These are phyloP conservation scores for Sarocladium brachiariae DNA, from an alignment of 2,329 filamentous ascomycete species.

Conservation along the genomic window DNA sequence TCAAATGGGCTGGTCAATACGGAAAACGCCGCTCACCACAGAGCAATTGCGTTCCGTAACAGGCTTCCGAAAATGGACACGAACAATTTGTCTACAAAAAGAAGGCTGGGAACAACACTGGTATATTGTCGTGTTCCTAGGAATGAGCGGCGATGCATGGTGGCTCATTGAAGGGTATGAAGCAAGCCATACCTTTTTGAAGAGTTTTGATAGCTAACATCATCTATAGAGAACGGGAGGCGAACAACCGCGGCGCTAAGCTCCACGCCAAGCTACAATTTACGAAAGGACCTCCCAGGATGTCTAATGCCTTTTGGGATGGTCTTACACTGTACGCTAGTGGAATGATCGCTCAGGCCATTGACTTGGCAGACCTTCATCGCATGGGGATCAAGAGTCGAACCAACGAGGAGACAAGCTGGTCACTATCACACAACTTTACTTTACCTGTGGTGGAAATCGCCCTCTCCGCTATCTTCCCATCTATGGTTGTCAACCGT, in stretches of 20 bases:
- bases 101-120: constrained; percentile 66
- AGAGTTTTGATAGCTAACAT: constrained; percentile 16
- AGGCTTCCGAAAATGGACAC: constrained; percentile 57
- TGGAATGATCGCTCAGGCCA: constrained; percentile 43
- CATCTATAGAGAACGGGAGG: constrained; percentile 19
- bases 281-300: constrained; percentile 34
- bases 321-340: constrained; percentile 43
- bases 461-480: constrained; percentile 40
- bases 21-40: constrained; percentile 39
- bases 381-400: constrained; percentile 35
- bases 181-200: constrained; percentile 12
- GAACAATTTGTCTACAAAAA: constrained; percentile 62
- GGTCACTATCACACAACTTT: constrained; percentile 25
- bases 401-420: constrained; percentile 18
- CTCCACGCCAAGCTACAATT: constrained; percentile 36
- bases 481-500: constrained; percentile 23
- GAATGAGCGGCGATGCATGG: constrained; percentile 70
- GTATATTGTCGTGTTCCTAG: constrained; percentile 65
- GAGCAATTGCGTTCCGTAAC: constrained; percentile 54
- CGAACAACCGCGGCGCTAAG: constrained; percentile 13
- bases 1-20: constrained; percentile 56
- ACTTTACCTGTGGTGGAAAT: constrained; percentile 42
- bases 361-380: constrained; percentile 42
- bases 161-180: constrained; percentile 62
- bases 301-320: constrained; percentile 45